Evolutionary conservation across 2,329 filamentous ascomycete species (phyloP), one percentile per base, ranked within the genome.

Genomic region (Parasarocladium wereldwijsianum): DNA sequence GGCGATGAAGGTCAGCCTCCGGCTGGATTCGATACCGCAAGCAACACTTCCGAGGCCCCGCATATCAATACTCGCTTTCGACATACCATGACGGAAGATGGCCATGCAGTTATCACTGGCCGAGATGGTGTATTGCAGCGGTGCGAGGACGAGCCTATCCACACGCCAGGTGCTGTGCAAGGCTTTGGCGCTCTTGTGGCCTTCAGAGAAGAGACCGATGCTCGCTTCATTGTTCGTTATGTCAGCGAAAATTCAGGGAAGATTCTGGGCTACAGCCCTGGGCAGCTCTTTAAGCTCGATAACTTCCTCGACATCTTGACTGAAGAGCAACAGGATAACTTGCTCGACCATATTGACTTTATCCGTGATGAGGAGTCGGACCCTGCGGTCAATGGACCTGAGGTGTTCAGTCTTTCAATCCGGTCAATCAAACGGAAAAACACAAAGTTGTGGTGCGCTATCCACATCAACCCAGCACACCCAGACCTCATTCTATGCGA

Each of bases 131-230:
- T 65, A 1, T 55, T 90, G 25, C 80, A 92, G 46, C 68, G 73
- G 31, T 93, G 85, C 45, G 85, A 93, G 50, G 85, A 93, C 43
- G 85, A 93, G 43, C 84, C 85, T 0, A 93, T 93, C 16, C 83
- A 87, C 39, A 77, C 84, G 1, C 85, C 85, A 1, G 84, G 84
- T 19, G 80, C 81, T 2, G 57, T 86, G 1, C 85, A 93, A 47
- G 64, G 70, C 1, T 93, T 93, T 41, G 85, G 85, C 1, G 61
- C 81, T 4, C 57, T 93, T 15, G 43, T 93, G 18, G 83, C 76
- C 1, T 51, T 93, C 13, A 68, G 75, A 32, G 79, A 86, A 47
- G 73, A 82, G 32, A 46, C 55, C 0, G 74, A 79, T 21, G 77
- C 76, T 3, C 70, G 67, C 22, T 65, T 90, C 8, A 48, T 70